A percentile compares a stretch with the other conserved stretches of the same genome.
Evolutionary conservation across 352 stramenopile genomes (phyloP).

Genomic region (Nothophytophthora sp.): DNA sequence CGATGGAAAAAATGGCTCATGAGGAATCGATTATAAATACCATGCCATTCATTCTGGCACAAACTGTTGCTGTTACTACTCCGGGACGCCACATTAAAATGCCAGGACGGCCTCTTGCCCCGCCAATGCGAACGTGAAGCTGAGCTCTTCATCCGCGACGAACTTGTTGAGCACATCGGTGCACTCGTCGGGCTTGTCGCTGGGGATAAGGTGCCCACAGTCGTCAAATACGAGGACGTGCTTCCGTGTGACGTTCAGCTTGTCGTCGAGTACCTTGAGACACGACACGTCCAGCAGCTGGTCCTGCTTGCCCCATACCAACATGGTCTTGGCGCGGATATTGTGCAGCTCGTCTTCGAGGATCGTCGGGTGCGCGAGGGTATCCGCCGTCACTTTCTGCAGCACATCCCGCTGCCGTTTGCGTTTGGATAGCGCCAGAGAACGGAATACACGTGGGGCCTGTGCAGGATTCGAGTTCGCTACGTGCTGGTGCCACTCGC

Average conservation of each 20-base stretch:
- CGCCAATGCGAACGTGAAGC: slow-evolving; percentile 25
- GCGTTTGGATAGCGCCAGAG: slow-evolving; percentile 24
- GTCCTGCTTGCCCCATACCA: slow-evolving; percentile 74
- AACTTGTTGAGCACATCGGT: slow-evolving; percentile 64
- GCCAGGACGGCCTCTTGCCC: slow-evolving; percentile 20
- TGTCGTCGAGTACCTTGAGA: slow-evolving; percentile 54
- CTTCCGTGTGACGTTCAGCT: slow-evolving; percentile 38
- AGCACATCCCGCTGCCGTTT: slow-evolving; percentile 32
- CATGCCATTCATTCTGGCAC: too few relatives aligned
- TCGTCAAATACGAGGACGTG: slow-evolving; percentile 56
- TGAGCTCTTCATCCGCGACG: slow-evolving; percentile 35
- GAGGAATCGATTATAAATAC: too few relatives aligned
- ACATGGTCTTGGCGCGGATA: slow-evolving; percentile 53
- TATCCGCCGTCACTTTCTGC: slow-evolving; percentile 62
- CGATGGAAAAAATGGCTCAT: too few relatives aligned
- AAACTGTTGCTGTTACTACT: too few relatives aligned
- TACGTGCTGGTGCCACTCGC: slow-evolving; percentile 19
- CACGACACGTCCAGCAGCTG: slow-evolving; percentile 63
- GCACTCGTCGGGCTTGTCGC: slow-evolving; percentile 54
- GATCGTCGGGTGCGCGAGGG: slow-evolving; percentile 46
- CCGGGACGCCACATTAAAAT: too few relatives aligned
- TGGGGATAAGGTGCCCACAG: slow-evolving; percentile 60
- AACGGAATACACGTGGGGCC: slow-evolving; percentile 27
- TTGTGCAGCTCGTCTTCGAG: slow-evolving; percentile 59
- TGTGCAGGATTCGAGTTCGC: slow-evolving; percentile 30